Evolutionary conservation across 495 filamentous ascomycete genomes (phyloP), one percentile per base, ranked within the genome.

Genomic region (Aspergillus panamensis): DNA sequence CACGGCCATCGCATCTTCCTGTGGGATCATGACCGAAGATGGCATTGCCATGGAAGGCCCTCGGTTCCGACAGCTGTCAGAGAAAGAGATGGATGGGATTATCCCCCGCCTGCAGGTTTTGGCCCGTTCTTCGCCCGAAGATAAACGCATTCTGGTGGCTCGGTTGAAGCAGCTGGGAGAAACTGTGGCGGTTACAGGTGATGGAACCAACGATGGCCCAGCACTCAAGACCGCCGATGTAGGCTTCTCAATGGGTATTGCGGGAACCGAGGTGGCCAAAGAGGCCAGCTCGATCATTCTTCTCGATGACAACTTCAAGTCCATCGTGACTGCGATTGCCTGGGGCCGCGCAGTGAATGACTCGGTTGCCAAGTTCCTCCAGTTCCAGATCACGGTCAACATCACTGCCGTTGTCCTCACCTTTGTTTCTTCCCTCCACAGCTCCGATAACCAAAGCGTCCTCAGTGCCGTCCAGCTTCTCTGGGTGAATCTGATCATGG

Each of bases 401-500:
- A 85, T 96, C 64, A 93, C 91, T 0, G 91, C 91, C 31, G 91
- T 96, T 35, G 65, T 86, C 10, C 77, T 95, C 47, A 93, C 91
- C 13, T 94, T 96, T 62, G 82, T 95, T 50, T 85, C 91, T 1
- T 87, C 91, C 25, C 85, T 94, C n/a, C 83, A 86, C 29, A 89
- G 80, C 62, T 64, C 63, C 6, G 71, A 83, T 6, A 84, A 86
- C 64, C 69, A 79, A 30, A 88, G 89, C 47, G 91, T 95, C 47
- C 75, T 96, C 32, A 93, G 82, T 5, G 90, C 91, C 8, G 91
- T 96, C 16, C 91, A 96, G 73, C 79, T 96, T 21, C 80, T 96
- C 14, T 96, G 91, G 91, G 88, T 96, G 60, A 96, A 96, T 62
- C 77, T 96, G 59, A 95, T 96, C 69, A 96, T 96, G 91, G 91